Base-by-base conservation (phyloP, 768 basidiomycete genomes). In the Russula dissimulans region DNA sequence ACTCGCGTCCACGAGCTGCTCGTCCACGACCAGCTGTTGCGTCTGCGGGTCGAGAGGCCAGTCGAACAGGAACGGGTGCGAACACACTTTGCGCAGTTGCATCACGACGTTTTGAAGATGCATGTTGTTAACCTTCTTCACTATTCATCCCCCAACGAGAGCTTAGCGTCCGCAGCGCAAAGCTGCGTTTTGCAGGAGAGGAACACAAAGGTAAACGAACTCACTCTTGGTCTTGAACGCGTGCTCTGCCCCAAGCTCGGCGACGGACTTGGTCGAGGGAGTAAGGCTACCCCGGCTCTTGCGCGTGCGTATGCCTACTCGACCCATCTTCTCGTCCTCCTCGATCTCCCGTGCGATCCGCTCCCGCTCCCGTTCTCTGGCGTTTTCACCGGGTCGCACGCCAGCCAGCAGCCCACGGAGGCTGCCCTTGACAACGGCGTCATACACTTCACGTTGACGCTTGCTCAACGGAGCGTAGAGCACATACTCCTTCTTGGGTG, bases 1-100 rank as follows among this genome's bases (percentile, higher is more conserved):
- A 58, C 89, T 92, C 0, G 84, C 84, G 58, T 87, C 85, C 29
- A 95, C 82, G 36, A 97, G 76, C 67, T 94, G 85, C 29, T 89
- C 85, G 65, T 89, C 84, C 42, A 95, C 72, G 45, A 87, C 75
- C 0, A 81, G 81, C 44, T 84, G 73, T n/a, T 75, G 76, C 1
- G 86, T 89, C 5, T 74, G 66, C 1, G 79, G 77, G 66, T 91
- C 84, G 46, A 77, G 67, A 0, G 90, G 87, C 88, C 90, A 91
- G 65, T 90, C 85, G 69, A 95, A 95, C 6, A 93, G 73, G 76
- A 89, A 89, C 0, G 95, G 94, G 72, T 97, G 93, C 14, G 89
- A 93, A 75, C 91, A 92, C 2, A 94, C 90, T 78, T 98, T 97
- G 56, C 95, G 89, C 5, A 97, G 79, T 70, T 98, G 95, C 95